Evolutionary conservation across 2,329 filamentous ascomycete genomes (phyloP), one percentile per base, ranked within the genome.

Genomic region (Neodidymelliopsis sp.): DNA sequence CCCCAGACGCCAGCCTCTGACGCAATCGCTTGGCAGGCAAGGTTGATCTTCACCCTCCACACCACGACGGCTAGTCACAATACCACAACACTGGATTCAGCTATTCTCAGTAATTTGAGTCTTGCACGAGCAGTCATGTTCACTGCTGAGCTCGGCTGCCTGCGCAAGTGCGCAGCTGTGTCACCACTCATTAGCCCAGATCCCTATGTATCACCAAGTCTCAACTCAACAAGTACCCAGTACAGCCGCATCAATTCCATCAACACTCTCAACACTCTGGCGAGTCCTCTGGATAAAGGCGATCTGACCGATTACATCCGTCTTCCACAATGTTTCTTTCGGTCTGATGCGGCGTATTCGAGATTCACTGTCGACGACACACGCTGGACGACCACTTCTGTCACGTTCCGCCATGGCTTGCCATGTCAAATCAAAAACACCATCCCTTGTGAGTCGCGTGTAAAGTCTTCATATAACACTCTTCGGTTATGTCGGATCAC

Each of bases 11-110:
- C 35, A 43, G 29, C 39, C 41, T 46, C 48, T 52, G 48, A 52
- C 48, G 48, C 37, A 34, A 46, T 52, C 13, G 22, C 41, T 46
- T 50, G 40, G 47, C 47, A n/a, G 10, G 8, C n/a, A 18, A 34
- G 10, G 16, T 15, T 13, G 12, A 28, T 30, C 35, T 19, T 25
- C 29, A 25, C 11, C 16, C 25, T 33, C 41, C 38, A 38, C 41
- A 31, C 20, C 29, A 41, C 15, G 13, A n/a, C 16, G 33, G n/a
- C 20, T 16, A 10, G 23, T 33, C 22, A 16, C 10, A 28, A 19
- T 13, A 19, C 18, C 8, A n/a, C n/a, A n/a, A n/a, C n/a, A n/a
- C n/a, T n/a, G n/a, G n/a, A n/a, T n/a, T n/a, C n/a, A n/a, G n/a
- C n/a, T 23, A 12, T 25, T 29, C 36, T 35, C 19, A 9, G 33